Conservation (phyloP, 306 rosid species). For the Cajanus cajan region DNA sequence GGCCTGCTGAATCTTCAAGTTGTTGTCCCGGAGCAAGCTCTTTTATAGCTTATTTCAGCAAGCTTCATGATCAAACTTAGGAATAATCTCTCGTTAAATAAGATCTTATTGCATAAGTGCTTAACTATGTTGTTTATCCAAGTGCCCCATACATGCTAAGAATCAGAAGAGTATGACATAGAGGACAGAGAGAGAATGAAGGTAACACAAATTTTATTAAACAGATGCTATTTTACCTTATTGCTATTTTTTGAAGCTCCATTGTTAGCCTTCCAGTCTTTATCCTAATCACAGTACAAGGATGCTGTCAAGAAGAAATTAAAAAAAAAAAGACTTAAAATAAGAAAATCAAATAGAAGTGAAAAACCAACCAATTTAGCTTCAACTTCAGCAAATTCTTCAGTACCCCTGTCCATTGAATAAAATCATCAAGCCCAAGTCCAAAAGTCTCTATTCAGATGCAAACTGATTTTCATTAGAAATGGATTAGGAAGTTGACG, state of each 20-base stretch:
- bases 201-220: not conserved
- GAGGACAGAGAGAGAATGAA: constrained; percentile 15
- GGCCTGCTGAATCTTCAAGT: constrained; percentile 14
- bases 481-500: constrained; percentile 20
- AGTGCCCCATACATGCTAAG: not conserved
- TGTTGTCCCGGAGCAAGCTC: not conserved
- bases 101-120: not conserved
- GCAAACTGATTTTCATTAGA: not conserved
- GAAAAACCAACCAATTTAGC: constrained; percentile 67
- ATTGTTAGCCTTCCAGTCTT: constrained; percentile 55
- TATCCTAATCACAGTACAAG: constrained; percentile 45
- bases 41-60: not conserved
- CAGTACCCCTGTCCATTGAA: constrained; percentile 60
- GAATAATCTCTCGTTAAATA: not conserved
- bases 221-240: constrained; percentile 52
- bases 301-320: constrained; percentile 27
- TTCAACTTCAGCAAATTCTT: constrained; percentile 95
- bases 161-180: not conserved
- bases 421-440: constrained; percentile 30
- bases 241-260: constrained; percentile 49
- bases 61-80: not conserved
- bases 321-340: not conserved
- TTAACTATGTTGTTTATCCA: not conserved
- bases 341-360: not conserved
- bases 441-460: constrained; percentile 8